Conservation (phyloP, 306 rosid species). For the Rosa lucieae region DNA sequence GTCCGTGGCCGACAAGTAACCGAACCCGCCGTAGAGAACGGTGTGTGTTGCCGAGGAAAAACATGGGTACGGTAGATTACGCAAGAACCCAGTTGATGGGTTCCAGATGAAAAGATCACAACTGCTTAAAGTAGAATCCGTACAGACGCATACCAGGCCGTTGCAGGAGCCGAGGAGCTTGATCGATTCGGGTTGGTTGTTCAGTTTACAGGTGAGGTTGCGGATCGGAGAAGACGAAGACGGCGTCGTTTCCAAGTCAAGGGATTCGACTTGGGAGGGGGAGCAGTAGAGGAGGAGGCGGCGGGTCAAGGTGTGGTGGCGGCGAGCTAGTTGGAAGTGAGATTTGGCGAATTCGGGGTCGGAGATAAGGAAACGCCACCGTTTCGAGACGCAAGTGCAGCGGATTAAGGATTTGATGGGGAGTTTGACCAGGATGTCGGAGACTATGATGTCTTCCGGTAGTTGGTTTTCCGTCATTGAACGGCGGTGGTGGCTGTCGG, state of each 20-base stretch:
- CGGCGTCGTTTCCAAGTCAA: neutral
- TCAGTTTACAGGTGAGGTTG: neutral
- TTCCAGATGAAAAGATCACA: neutral
- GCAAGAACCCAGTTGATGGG: neutral
- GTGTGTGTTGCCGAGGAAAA: neutral
- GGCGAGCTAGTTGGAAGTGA: neutral
- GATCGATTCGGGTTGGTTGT: neutral
- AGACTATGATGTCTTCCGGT: neutral
- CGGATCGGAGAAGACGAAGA: neutral
- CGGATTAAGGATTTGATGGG: constrained; percentile 5
- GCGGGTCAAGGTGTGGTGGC: neutral
- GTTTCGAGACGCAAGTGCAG: neutral
- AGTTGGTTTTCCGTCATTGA: neutral
- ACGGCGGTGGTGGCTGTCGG: neutral
- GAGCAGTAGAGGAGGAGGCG: neutral
- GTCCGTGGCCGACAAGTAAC: neutral
- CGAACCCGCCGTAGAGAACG: neutral
- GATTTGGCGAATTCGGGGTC: neutral
- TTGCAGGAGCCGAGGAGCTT: neutral
- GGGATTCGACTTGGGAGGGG: neutral
- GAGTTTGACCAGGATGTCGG: neutral
- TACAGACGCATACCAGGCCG: neutral
- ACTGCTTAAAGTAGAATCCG: neutral
- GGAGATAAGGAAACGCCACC: neutral
- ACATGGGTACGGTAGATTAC: neutral